A percentile compares a stretch with the other conserved stretches of the same genome.
phyloP scores from a whole-genome alignment of 2,329 filamentous ascomycete genomes.

The Akanthomyces uredinophilus region DNA sequence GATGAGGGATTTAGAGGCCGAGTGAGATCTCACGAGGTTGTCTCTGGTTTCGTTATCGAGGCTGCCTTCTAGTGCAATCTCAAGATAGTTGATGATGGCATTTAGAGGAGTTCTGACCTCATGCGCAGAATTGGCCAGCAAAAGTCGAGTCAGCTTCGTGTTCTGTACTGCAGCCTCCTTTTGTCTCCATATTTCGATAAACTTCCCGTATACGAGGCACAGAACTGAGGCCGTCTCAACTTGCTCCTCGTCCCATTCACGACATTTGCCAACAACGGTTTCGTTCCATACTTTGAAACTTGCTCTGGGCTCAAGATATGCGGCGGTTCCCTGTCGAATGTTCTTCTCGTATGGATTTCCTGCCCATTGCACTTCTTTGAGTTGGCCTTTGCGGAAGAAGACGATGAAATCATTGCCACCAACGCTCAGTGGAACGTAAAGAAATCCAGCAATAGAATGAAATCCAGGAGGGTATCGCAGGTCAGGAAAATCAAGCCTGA shows the following conservation, averaged over 20 bases:
- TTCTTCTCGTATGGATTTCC: conserved; percentile 81
- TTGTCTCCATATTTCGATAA: conserved; percentile 89
- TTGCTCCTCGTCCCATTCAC: conserved; percentile 86
- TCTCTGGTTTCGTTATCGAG: conserved; percentile 80
- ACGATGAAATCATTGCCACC: conserved; percentile 81
- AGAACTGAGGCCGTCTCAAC: conserved; percentile 83
- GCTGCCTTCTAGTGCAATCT: conserved; percentile 78
- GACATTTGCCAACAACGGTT: conserved; percentile 72
- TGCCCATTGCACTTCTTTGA: conserved; percentile 77
- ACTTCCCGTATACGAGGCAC: conserved; percentile 79
- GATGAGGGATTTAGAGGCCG: conserved; percentile 85
- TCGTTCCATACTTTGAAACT: conserved; percentile 81
- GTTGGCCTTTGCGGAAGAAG: conserved; percentile 76
- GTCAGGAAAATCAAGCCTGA: conserved; percentile 73
- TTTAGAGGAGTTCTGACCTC: conserved; percentile 88
- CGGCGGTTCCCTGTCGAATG: conserved; percentile 64
- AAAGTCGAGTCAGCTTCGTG: conserved; percentile 70
- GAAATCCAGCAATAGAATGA: conserved; percentile 66
- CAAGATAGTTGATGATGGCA: conserved; percentile 90
- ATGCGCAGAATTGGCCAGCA: conserved; percentile 84
- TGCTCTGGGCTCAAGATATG: conserved; percentile 70
- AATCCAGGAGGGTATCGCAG: conserved; percentile 76
- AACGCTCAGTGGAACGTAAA: conserved; percentile 75
- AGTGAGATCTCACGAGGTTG: conserved; percentile 78
- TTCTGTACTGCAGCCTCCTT: conserved; percentile 80